A percentile compares a stretch with the other conserved stretches of the same genome.
phyloP scores from a whole-genome alignment of 108 stramenopile species.

The Nitzschia inconspicua region DNA sequence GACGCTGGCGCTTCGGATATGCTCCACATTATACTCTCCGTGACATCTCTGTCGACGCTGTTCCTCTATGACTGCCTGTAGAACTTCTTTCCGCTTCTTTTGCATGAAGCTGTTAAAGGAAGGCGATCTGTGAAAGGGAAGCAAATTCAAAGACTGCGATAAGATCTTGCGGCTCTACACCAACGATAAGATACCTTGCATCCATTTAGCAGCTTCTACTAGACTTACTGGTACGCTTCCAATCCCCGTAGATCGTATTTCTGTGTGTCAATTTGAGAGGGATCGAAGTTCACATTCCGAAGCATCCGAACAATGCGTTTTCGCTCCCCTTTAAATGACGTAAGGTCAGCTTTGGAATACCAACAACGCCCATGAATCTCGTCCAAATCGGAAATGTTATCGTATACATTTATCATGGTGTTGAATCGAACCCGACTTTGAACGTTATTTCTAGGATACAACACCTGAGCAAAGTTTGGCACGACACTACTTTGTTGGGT shows the following conservation, averaged over 20 bases:
- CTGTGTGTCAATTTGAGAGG: conserved; percentile 7
- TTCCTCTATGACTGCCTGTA: conserved; percentile 14
- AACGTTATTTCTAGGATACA: no score
- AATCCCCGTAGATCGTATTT: conserved; percentile 17
- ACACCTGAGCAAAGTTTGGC: no score
- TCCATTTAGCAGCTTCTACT: background rate
- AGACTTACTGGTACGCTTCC: conserved; percentile 11
- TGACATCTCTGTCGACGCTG: conserved; percentile 5
- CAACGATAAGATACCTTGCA: background rate
- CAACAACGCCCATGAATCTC: background rate
- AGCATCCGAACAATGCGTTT: conserved; percentile 11
- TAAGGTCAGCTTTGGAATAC: conserved; percentile 19
- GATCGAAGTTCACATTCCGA: conserved; percentile 14
- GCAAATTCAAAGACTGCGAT: background rate
- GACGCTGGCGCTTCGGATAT: conserved; percentile 1
- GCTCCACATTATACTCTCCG: conserved; percentile 2
- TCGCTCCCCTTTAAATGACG: conserved; percentile 16
- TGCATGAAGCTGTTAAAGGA: conserved; percentile 7
- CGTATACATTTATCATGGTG: no score
- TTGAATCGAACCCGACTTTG: no score
- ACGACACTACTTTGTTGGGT: no score
- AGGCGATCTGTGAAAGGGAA: background rate
- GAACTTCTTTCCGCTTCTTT: conserved; percentile 17
- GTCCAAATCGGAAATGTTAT: background rate
- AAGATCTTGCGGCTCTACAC: background rate